These are phyloP conservation scores for Lepidium sativum DNA, from an alignment of 345 rosid genomes.

Conservation along the genomic window DNA sequence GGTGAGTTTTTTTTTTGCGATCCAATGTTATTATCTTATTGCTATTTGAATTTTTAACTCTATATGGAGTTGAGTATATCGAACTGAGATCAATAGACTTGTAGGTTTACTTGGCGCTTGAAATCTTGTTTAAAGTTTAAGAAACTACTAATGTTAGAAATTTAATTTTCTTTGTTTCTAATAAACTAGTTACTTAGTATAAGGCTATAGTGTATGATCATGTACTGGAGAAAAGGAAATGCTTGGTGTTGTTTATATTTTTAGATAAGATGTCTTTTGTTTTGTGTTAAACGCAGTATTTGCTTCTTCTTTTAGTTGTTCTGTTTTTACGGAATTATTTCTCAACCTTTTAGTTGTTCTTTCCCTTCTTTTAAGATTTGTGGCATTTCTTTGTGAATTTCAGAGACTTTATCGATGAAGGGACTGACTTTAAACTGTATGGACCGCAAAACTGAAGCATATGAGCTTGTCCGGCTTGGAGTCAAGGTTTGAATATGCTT, in stretches of 20 bases:
- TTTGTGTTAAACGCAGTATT: neutral
- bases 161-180: neutral
- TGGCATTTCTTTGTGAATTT: conserved; percentile 4
- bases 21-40: neutral
- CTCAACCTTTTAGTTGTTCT: neutral
- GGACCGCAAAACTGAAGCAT: conserved; percentile 98
- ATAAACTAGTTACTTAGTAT: neutral
- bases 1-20: conserved; percentile 45
- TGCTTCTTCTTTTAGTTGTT: neutral
- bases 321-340: neutral
- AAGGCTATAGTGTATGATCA: neutral
- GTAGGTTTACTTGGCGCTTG: neutral
- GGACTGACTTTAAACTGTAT: conserved; percentile 95
- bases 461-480: conserved; percentile 92
- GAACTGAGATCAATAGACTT: neutral
- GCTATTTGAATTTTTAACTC: neutral
- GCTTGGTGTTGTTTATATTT: neutral
- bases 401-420: conserved; percentile 99
- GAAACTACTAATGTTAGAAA: neutral
- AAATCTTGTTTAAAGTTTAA: neutral
- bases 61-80: neutral
- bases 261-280: neutral
- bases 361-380: neutral
- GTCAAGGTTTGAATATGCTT: conserved; percentile 55
- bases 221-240: neutral